These are phyloP conservation scores for Eucalyptus erythrocorys DNA, from an alignment of 345 rosid species.

Conservation along the genomic window DNA sequence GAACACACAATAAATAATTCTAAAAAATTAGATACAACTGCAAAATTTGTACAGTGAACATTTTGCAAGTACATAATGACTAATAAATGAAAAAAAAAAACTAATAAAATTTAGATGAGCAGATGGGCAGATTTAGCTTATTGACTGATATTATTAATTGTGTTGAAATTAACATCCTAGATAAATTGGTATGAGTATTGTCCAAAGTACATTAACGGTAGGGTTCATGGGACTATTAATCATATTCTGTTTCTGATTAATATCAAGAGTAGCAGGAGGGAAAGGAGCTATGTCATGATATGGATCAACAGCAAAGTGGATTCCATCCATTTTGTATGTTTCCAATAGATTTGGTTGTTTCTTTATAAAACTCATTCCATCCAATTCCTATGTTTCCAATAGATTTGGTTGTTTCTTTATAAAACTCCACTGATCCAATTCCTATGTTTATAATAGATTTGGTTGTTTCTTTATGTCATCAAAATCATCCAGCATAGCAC, in stretches of 20 bases:
- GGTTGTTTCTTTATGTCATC: background rate
- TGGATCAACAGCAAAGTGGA: background rate
- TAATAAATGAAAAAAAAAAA: background rate
- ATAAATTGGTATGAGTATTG: background rate
- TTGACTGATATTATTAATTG: background rate
- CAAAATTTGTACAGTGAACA: background rate
- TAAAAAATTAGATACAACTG: background rate
- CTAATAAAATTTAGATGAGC: background rate
- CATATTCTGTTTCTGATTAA: too few species aligned
- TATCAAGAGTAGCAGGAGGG: background rate
- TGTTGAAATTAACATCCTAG: background rate
- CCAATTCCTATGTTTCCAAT: too few species aligned
- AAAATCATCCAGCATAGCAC: too few species aligned
- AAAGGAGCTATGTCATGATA: background rate
- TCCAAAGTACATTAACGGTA: background rate
- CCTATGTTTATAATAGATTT: too few species aligned
- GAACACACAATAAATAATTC: too few species aligned
- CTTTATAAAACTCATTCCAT: background rate
- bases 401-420: background rate
- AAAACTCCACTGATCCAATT: background rate
- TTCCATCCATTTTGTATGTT: background rate
- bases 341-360: too few species aligned
- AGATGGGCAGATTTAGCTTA: background rate
- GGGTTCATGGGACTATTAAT: background rate
- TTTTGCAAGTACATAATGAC: background rate